phyloP scores from a whole-genome alignment of 2,329 filamentous ascomycete genomes.

The Fusarium robinianum region DNA sequence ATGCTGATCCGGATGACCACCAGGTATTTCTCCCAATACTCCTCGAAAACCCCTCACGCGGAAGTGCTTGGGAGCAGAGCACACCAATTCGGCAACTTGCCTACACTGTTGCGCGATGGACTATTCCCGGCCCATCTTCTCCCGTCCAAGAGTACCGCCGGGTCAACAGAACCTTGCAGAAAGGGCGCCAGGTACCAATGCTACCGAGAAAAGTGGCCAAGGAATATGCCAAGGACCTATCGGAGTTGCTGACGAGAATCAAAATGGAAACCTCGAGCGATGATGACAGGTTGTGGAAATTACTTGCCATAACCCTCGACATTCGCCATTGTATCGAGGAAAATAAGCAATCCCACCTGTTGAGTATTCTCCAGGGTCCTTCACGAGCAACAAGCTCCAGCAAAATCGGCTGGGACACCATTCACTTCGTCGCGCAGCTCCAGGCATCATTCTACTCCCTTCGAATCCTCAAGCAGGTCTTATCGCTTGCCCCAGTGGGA shows the following conservation, averaged over 20 bases:
- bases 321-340: slow-evolving; percentile 37
- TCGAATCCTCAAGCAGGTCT: slow-evolving; percentile 50
- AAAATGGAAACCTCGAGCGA: slow-evolving; percentile 4
- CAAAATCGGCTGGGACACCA: slow-evolving; percentile 54
- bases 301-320: slow-evolving; percentile 38
- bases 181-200: slow-evolving; percentile 34
- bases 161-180: slow-evolving; percentile 38
- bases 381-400: neutral
- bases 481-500: slow-evolving; percentile 26
- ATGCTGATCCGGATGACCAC: slow-evolving; percentile 18
- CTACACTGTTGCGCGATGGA: slow-evolving; percentile 53
- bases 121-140: slow-evolving; percentile 17
- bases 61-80: slow-evolving; percentile 62
- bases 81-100: slow-evolving; percentile 55
- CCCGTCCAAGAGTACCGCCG: slow-evolving; percentile 45
- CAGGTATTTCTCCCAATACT: slow-evolving; percentile 69
- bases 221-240: slow-evolving; percentile 24
- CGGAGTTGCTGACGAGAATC: slow-evolving; percentile 22
- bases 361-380: slow-evolving; percentile 30
- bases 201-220: slow-evolving; percentile 14
- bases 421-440: slow-evolving; percentile 65
- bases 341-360: slow-evolving; percentile 34
- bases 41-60: slow-evolving; percentile 58
- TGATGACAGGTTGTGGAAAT: slow-evolving; percentile 28
- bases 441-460: slow-evolving; percentile 66